Evolutionary conservation across 768 basidiomycete genomes (phyloP).

Genomic region (Daedaleopsis sinensis): DNA sequence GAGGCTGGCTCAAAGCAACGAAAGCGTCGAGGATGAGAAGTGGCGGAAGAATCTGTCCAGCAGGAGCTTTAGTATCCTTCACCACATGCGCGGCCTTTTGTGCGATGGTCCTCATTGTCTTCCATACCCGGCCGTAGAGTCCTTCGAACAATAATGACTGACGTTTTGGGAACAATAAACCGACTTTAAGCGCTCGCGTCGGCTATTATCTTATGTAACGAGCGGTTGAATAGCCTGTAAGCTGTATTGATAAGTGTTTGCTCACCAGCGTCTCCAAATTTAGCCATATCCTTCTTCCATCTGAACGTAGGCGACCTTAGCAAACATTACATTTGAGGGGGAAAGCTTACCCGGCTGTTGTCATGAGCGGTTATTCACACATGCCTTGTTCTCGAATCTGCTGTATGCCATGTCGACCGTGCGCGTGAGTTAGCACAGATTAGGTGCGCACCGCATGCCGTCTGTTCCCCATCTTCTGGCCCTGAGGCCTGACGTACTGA

Average conservation of each 20-base stretch:
- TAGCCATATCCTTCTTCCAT: background rate
- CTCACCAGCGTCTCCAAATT: background rate
- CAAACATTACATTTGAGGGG: background rate
- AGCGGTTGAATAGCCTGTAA: background rate
- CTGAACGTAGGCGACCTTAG: background rate
- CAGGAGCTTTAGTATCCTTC: slow-evolving; percentile 28
- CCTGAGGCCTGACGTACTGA: too few species aligned
- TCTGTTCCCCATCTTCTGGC: too few species aligned
- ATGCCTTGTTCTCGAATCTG: background rate
- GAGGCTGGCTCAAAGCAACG: slow-evolving; percentile 18
- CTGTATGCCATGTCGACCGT: background rate
- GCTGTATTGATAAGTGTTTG: slow-evolving; percentile 10
- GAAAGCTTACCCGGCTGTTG: background rate
- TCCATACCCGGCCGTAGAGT: slow-evolving; percentile 1
- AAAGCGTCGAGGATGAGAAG: slow-evolving; percentile 13
- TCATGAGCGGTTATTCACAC: background rate
- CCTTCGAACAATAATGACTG: slow-evolving; percentile 18
- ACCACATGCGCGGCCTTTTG: slow-evolving; percentile 19
- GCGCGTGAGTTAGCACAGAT: too few species aligned
- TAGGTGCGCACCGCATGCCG: too few species aligned
- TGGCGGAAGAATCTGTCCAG: slow-evolving; percentile 21
- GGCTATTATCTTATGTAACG: slow-evolving; percentile 11
- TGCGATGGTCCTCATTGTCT: slow-evolving; percentile 23
- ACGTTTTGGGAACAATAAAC: slow-evolving; percentile 24
- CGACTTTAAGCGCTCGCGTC: slow-evolving; percentile 3